Base-by-base conservation (phyloP, 2,329 filamentous ascomycete species). In the Trichoderma koningii region DNA sequence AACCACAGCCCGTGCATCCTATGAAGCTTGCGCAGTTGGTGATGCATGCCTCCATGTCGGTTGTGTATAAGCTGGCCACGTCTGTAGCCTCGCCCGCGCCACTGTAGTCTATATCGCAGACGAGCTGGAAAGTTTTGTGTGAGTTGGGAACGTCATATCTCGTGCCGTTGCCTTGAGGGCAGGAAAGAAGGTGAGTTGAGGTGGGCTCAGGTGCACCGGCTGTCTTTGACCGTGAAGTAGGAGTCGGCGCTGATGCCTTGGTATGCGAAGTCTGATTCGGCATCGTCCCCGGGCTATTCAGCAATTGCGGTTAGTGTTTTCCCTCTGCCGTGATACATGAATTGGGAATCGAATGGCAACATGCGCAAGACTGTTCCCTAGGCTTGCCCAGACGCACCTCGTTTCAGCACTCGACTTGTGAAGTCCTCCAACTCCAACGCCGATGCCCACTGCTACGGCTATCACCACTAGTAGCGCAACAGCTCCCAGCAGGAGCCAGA, bases 71-170 rank as follows among this genome's bases (percentile, higher is more conserved):
- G 53, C 72, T 73, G 17, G 68, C 73, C 44, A 79, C 71, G 65
- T 79, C 76, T 17, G 70, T 69, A 44, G 78, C 76, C n/a, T 71
- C 70, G 19, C 67, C 70, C 2, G 65, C 66, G n/a, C 76, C 75
- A 66, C 72, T 76, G 69, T 79, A 82, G 71, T 83, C 81, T 63
- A 82, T 69, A 34, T 79, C 81, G 70, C 81, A 83, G 19, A 79
- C 60, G 7, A 78, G 80, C 23, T 78, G 68, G 72, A 83, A 83
- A 9, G 66, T 70, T 66, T 77, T 78, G 7, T 75, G 69, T 3
- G 78, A 78, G 9, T 75, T 74, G 1, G 78, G 76, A 1, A 80
- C 79, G 26, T 71, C 60, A 68, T 79, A 82, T n/a, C 75, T 69
- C 1, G 80, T 82, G 61, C 78, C 77, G 69, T 82, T 81, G 15